Conservation (phyloP, 1,284 basidiomycete species). For the Trametes versicolor region DNA sequence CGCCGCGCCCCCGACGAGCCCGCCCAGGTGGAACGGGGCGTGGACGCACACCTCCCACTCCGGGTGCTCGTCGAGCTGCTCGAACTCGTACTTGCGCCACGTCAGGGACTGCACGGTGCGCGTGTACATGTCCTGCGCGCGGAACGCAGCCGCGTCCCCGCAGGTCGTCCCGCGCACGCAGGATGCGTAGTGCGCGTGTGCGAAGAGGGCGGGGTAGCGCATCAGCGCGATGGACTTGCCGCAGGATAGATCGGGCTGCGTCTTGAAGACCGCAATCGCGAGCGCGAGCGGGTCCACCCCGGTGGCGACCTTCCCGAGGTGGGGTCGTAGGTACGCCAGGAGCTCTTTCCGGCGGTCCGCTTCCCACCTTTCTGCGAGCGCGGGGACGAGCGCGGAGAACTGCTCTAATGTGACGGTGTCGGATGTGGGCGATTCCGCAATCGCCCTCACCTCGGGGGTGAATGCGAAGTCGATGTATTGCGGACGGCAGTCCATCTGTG, state of each 20-base stretch:
- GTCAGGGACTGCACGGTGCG: not conserved
- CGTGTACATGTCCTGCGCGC: not conserved
- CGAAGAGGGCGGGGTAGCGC: constrained; percentile 15
- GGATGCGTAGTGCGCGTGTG: not conserved
- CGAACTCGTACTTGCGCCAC: not conserved
- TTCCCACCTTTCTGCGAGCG: not conserved
- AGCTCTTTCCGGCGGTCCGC: constrained; percentile 4
- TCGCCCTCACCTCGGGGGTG: not conserved
- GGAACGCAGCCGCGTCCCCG: not conserved
- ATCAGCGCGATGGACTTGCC: not conserved
- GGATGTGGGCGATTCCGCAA: constrained; percentile 6
- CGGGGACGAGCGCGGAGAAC: constrained; percentile 6
- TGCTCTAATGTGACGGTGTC: constrained; percentile 1
- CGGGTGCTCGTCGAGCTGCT: not conserved
- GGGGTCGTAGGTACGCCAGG: not conserved
- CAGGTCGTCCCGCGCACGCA: not conserved
- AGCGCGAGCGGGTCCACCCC: constrained; percentile 16
- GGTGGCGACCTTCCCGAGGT: not conserved
- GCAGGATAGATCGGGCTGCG: not conserved
- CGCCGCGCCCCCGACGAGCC: not conserved
- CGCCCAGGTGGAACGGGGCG: not conserved
- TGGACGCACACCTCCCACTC: not conserved
- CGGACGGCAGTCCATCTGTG: constrained; percentile 17
- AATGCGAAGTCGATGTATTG: constrained; percentile 17
- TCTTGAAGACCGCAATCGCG: constrained; percentile 15